Evolutionary conservation across 2,329 filamentous ascomycete genomes (phyloP).

Genomic region (Beauveria rudraprayagi): DNA sequence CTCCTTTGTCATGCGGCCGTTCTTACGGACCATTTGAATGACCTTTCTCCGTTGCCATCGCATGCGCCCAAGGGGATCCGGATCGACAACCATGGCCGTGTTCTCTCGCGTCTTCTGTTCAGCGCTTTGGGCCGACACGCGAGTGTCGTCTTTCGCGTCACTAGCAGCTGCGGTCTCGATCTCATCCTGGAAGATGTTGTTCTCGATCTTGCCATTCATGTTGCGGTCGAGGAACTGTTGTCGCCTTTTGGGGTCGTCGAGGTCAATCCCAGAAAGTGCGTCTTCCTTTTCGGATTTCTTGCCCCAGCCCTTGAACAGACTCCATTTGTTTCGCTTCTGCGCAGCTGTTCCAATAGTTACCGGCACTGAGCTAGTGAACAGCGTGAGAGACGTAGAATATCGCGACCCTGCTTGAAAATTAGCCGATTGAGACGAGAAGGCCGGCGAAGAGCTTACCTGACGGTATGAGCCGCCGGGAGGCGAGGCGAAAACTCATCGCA

Average conservation of each 20-base stretch:
- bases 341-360: constrained; percentile 1
- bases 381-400: background rate
- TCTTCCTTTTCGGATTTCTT: constrained; percentile 23
- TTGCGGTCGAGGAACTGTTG: constrained; percentile 32
- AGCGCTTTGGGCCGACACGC: background rate
- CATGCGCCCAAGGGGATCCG: constrained; percentile 61
- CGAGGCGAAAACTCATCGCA: constrained; percentile 58
- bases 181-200: constrained; percentile 58
- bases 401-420: background rate
- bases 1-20: constrained; percentile 44
- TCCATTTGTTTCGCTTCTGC: constrained; percentile 35
- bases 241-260: constrained; percentile 35
- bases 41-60: constrained; percentile 81
- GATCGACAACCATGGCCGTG: constrained; percentile 62
- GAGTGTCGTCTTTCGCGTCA: constrained; percentile 27
- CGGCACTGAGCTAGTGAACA: background rate
- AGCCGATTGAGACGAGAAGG: background rate
- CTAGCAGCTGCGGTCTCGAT: constrained; percentile 30
- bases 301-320: constrained; percentile 30
- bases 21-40: constrained; percentile 61
- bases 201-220: constrained; percentile 36
- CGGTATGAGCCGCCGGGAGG: constrained; percentile 51
- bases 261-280: constrained; percentile 23
- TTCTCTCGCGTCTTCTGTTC: constrained; percentile 33
- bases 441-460: constrained; percentile 41